Conservation (phyloP, 2,329 filamentous ascomycete genomes). For the Fusarium torreyae region DNA sequence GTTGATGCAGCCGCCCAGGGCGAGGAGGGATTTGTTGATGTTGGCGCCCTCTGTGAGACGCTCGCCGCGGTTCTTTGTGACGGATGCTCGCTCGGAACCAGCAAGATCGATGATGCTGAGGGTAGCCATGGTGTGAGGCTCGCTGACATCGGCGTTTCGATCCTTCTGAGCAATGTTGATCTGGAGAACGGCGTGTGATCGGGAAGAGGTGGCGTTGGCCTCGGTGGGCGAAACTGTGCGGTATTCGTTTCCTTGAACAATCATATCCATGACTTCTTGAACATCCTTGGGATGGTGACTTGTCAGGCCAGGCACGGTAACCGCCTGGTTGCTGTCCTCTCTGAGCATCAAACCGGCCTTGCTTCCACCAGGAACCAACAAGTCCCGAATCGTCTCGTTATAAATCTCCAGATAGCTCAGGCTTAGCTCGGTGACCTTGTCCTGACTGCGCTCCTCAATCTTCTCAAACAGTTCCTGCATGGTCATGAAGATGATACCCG, state of each 20-base stretch:
- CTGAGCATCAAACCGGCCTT: conserved; percentile 91
- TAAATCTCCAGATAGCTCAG: conserved; percentile 98
- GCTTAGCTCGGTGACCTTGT: conserved; percentile 91
- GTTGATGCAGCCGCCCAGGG: conserved; percentile 97
- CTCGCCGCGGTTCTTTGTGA: conserved; percentile 96
- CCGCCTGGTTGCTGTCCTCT: conserved; percentile 93
- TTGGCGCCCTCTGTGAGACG: conserved; percentile 94
- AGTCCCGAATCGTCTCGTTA: conserved; percentile 97
- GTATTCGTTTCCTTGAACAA: conserved; percentile 93
- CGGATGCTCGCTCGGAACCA: conserved; percentile 94
- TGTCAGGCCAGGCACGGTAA: conserved; percentile 90
- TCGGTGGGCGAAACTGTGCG: conserved; percentile 97
- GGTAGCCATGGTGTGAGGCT: conserved; percentile 98
- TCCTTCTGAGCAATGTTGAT: conserved; percentile 97
- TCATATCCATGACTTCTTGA: conserved; percentile 99
- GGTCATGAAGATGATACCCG: conserved; percentile 97
- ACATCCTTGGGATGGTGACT: conserved; percentile 94
- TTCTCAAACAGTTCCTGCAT: conserved; percentile 99
- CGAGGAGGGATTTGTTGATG: conserved; percentile 98
- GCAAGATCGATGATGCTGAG: conserved; percentile 98
- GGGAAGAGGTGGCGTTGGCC: conserved; percentile 96
- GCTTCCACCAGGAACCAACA: conserved; percentile 87
- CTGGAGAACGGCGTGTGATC: conserved; percentile 96
- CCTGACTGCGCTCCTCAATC: conserved; percentile 86
- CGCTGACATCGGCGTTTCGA: conserved; percentile 90